Evolutionary conservation across 208 protist genomes (phyloP), one percentile per base, ranked within the genome.

Genomic region (Angomonas deanei): DNA sequence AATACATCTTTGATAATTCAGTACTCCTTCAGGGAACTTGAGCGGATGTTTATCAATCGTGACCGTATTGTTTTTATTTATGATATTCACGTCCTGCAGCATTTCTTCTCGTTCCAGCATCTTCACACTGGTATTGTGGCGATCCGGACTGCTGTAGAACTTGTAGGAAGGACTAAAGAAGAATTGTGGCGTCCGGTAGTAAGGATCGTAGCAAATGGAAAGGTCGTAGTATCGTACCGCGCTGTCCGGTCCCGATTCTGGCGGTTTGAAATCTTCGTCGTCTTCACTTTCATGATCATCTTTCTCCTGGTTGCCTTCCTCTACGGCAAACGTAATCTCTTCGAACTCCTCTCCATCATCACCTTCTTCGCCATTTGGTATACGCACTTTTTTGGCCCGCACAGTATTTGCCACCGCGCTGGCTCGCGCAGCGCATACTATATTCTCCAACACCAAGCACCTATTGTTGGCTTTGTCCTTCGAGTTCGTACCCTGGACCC

Each of bases 21-120:
- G 13, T 19, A 50, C 42, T 5, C 42, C 42, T 26, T 10, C 17
- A 23, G 42, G 42, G 15, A 50, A 50, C 23, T 50, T 50, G 5
- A 50, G 8, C 17, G 42, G 42, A 19, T 50, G 42, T n/a, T 50
- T 50, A 23, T 50, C 42, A 19, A 50, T 50, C 8, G 42, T 50
- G 42, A 50, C 42, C 8, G 42, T 50, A n/a, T 50, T 50, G 15
- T 50, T 50, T 50, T 50, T 50, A 50, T 50, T 50, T 10, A 50
- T 50, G 15, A 50, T 50, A 23, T 50, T 50, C 42, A 50, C 42
- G 42, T 50, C 42, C 15, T 50, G 42, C 8, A 50, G 42, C 42
- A 50, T 50, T 50, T 50, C 42, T 50, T 50, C 42, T 26, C 15
- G 8, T 3, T 10, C 23, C 19, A 50, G 19, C 42, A 50, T 50